phyloP scores from a whole-genome alignment of 2,329 filamentous ascomycete genomes.

The Ascosphaera aggregata region DNA sequence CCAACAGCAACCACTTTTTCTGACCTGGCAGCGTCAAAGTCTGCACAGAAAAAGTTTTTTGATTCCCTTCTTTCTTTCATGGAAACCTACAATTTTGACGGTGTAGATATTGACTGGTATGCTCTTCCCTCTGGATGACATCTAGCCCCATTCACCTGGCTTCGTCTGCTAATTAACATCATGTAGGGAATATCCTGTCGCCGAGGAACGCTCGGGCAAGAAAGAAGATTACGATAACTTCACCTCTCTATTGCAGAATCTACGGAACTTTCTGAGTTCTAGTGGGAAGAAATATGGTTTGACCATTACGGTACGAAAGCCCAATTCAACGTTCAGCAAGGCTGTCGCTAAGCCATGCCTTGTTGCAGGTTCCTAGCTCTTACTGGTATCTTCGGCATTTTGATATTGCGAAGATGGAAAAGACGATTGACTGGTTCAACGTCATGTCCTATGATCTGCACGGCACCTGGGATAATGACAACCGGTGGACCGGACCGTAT shows the following conservation, averaged over 20 bases:
- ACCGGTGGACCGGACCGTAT: background rate
- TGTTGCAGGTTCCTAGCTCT: conserved; percentile 7
- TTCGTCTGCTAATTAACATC: too few species aligned
- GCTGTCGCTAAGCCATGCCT: background rate
- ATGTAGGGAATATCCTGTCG: conserved; percentile 15
- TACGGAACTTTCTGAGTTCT: conserved; percentile 4
- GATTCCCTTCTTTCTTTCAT: conserved; percentile 18
- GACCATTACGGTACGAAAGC: conserved; percentile 5
- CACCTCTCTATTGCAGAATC: conserved; percentile 6
- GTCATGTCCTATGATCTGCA: conserved; percentile 12
- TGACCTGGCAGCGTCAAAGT: conserved; percentile 6
- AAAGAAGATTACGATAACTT: conserved; percentile 15
- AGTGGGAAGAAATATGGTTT: conserved; percentile 6
- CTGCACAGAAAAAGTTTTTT: conserved; percentile 14
- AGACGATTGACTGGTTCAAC: conserved; percentile 9
- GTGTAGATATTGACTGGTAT: conserved; percentile 27
- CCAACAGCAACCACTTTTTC: conserved; percentile 7
- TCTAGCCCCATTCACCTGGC: too few species aligned
- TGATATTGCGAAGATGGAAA: conserved; percentile 6
- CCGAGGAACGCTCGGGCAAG: conserved; percentile 16
- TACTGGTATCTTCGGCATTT: conserved; percentile 14
- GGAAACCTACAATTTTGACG: conserved; percentile 20
- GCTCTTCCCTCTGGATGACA: too few species aligned
- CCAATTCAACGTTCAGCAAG: background rate
- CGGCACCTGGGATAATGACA: background rate